Conservation (phyloP, 495 filamentous ascomycete species). For the Aspergillus panamensis region DNA sequence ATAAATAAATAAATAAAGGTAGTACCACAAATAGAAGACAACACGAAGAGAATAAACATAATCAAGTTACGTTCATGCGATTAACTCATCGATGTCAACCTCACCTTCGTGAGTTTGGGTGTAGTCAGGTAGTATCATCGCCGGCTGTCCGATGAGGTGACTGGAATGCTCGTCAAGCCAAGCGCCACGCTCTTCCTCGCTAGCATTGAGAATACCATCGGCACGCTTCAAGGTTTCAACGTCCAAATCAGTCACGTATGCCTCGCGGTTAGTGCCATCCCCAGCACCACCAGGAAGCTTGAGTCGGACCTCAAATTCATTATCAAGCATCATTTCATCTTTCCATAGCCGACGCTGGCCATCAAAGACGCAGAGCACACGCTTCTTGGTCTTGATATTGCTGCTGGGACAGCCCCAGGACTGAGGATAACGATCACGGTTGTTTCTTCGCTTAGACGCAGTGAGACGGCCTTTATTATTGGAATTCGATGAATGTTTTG, state of each 20-base stretch:
- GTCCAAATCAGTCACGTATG: slow-evolving; percentile 91
- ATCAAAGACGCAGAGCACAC: slow-evolving; percentile 89
- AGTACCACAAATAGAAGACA: slow-evolving; percentile 15
- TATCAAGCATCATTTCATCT: slow-evolving; percentile 98
- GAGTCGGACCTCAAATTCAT: slow-evolving; percentile 89
- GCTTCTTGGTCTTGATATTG: slow-evolving; percentile 97
- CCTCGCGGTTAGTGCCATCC: slow-evolving; percentile 50
- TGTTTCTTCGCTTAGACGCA: slow-evolving; percentile 68
- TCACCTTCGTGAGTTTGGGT: slow-evolving; percentile 33
- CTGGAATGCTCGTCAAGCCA: slow-evolving; percentile 53
- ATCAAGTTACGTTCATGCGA: slow-evolving; percentile 27
- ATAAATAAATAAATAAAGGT: slow-evolving; percentile 6
- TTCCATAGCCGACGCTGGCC: slow-evolving; percentile 85
- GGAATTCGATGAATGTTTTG: slow-evolving; percentile 37
- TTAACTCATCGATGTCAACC: slow-evolving; percentile 41
- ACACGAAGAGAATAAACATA: slow-evolving; percentile 2
- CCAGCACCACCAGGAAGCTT: slow-evolving; percentile 65
- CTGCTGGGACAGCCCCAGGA: slow-evolving; percentile 87
- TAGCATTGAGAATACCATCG: slow-evolving; percentile 71
- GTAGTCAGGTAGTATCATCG: slow-evolving; percentile 35
- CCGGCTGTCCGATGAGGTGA: slow-evolving; percentile 42
- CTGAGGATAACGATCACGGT: slow-evolving; percentile 85
- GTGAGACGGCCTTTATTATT: slow-evolving; percentile 42
- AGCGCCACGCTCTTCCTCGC: slow-evolving; percentile 77
- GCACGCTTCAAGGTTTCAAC: slow-evolving; percentile 84